Evolutionary conservation across 768 basidiomycete species (phyloP), one percentile per base, ranked within the genome.

Genomic region (Leccinum sublutescens): DNA sequence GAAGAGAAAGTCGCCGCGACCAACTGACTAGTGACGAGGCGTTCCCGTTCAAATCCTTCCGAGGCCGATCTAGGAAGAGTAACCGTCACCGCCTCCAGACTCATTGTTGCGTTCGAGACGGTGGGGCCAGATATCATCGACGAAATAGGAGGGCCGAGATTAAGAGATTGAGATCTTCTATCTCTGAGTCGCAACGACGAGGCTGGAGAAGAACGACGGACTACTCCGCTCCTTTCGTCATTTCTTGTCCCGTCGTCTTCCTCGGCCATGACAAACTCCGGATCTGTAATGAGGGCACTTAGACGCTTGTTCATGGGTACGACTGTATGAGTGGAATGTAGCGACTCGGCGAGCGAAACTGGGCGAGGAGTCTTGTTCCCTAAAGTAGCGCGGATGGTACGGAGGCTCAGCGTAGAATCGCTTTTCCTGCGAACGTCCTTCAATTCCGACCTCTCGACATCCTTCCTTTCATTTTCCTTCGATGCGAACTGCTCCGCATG

Each of bases 361-460:
- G 90, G 90, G 15, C 90, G 80, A 38, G 87, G 85, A 2, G 86
- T 76, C 27, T 80, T 80, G 34, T 69, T 71, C 40, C 78, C 79
- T 12, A 82, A 77, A 15, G 72, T 68, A 36, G 85, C 82, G 31
- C 88, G 82, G 57, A 89, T 82, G 19, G 89, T 91, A 62, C 82
- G 82, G 68, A 87, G 85, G 66, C 88, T 87, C 68, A 87, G 83
- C n/a, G 89, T 91, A 6, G 90, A 86, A 72, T 93, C 90, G 64
- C 89, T 91, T 75, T 88, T 89, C 66, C 90, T 77, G 87, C 89
- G 88, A 33, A 79, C 78, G 62, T 92, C 90, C 76, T 87, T 91
- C 66, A 70, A 70, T 50, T 82, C 80, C 47, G 60, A 66, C 68
- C 75, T 64, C 49, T 73, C 75, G 27, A 63, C 57, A 29, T 75